Conservation (phyloP, 2,329 filamentous ascomycete species). For the Monosporascus cannonballus region DNA sequence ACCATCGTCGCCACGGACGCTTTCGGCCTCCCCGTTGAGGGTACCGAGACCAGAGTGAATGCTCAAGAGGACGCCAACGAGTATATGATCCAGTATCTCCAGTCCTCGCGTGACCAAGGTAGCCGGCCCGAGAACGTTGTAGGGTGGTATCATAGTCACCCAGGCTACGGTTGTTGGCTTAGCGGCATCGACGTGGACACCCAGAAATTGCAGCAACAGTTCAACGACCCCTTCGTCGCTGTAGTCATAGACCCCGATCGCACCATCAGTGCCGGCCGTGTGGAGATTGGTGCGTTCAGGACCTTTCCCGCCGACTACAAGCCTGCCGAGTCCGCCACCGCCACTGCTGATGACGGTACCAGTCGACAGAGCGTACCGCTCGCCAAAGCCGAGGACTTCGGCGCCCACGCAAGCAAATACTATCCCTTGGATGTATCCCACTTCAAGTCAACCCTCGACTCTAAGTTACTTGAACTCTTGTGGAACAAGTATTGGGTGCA, state of each 20-base stretch:
- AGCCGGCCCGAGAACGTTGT: slow-evolving; percentile 79
- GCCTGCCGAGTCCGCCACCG: slow-evolving; percentile 25
- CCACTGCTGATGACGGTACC: slow-evolving; percentile 6
- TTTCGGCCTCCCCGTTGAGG: slow-evolving; percentile 89
- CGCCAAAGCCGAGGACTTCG: slow-evolving; percentile 94
- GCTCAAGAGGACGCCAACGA: slow-evolving; percentile 94
- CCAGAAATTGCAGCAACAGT: slow-evolving; percentile 77
- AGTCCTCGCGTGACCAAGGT: slow-evolving; percentile 68
- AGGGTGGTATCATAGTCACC: slow-evolving; percentile 97
- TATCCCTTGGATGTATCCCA: slow-evolving; percentile 88
- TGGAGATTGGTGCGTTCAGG: slow-evolving; percentile 94
- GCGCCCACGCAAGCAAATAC: slow-evolving; percentile 84
- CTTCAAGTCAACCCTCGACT: slow-evolving; percentile 90
- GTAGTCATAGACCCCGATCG: slow-evolving; percentile 96
- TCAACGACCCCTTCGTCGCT: slow-evolving; percentile 85
- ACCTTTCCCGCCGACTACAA: slow-evolving; percentile 77
- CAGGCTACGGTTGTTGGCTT: slow-evolving; percentile 96
- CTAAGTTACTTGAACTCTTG: slow-evolving; percentile 75
- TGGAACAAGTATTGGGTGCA: slow-evolving; percentile 99
- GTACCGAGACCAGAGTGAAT: slow-evolving; percentile 97
- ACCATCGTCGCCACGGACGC: slow-evolving; percentile 90
- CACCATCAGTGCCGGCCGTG: slow-evolving; percentile 88
- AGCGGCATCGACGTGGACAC: slow-evolving; percentile 93
- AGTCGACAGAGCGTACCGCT: slow-evolving; percentile 73
- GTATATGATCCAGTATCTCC: slow-evolving; percentile 86